Evolutionary conservation across 148 eudicot genomes (phyloP).

Genomic region (Silene latifolia): DNA sequence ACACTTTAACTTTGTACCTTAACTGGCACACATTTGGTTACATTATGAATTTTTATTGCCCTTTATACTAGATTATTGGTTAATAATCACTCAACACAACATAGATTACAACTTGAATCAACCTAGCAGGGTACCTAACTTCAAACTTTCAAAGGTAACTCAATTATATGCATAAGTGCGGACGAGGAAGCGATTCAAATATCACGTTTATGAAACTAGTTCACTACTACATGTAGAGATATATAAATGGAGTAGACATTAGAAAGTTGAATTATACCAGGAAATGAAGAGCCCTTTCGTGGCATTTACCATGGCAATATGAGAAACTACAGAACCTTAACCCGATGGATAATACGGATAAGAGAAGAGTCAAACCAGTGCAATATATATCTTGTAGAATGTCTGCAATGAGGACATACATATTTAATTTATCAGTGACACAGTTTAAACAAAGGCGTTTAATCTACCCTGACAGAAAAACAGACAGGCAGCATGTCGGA

Average conservation of each 20-base stretch:
- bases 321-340: neutral
- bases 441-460: neutral
- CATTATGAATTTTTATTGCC: too few species aligned
- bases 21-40: too few species aligned
- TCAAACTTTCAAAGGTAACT: too few species aligned
- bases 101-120: too few species aligned
- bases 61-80: too few species aligned
- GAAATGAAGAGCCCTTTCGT: constrained; percentile 1
- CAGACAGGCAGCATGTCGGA: too few species aligned
- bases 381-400: neutral
- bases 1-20: too few species aligned
- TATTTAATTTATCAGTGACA: neutral
- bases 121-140: too few species aligned
- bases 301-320: constrained; percentile 1
- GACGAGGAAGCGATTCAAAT: too few species aligned
- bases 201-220: neutral
- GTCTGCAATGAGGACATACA: too few species aligned
- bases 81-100: too few species aligned
- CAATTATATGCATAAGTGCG: too few species aligned
- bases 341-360: neutral
- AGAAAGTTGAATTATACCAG: neutral
- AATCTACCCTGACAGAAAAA: neutral
- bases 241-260: neutral
- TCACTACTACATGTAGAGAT: neutral
- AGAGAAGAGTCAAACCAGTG: neutral